Percentiles rank a stretch among this genome's conserved stretches.
Evolutionary conservation across 1,139 yeast genomes (phyloP).

Genomic region (Yamadazyma spencermartinsiae): DNA sequence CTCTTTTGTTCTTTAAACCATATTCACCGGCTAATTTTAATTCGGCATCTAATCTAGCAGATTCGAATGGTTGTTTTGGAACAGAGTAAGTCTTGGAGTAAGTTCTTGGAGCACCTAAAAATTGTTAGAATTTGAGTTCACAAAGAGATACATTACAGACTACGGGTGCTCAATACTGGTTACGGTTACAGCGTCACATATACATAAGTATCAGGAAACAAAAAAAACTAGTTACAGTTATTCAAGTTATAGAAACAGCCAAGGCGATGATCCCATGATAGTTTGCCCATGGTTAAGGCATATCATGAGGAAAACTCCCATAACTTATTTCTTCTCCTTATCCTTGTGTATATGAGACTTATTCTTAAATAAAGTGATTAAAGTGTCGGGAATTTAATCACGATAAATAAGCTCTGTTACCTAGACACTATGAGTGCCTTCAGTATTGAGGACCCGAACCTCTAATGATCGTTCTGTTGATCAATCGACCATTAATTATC

Average conservation of each 20-base stretch:
- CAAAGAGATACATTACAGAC: neutral
- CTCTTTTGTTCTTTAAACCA: constrained; percentile 99
- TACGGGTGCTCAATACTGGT: neutral
- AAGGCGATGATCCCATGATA: no score
- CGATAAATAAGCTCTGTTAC: constrained; percentile 39
- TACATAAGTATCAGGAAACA: no score
- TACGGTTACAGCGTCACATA: no score
- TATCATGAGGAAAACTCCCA: no score
- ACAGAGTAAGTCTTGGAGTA: constrained; percentile 99
- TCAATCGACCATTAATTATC: neutral
- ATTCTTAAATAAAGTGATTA: constrained; percentile 46
- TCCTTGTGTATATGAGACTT: constrained; percentile 12
- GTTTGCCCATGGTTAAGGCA: no score
- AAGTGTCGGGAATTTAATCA: constrained; percentile 88
- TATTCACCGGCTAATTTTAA: constrained; percentile 99
- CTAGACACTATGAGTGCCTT: constrained; percentile 10
- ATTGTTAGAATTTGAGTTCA: constrained; percentile 13
- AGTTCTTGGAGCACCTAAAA: constrained; percentile 92
- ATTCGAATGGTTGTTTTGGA: constrained; percentile 99
- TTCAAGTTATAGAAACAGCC: no score
- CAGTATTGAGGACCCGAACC: constrained; percentile 73
- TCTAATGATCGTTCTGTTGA: constrained; percentile 23
- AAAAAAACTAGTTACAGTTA: neutral
- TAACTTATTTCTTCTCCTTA: no score
- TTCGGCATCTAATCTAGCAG: constrained; percentile 99